These are phyloP conservation scores for Artemisia argyi DNA, from an alignment of 129 eudicot genomes.

Conservation along the genomic window DNA sequence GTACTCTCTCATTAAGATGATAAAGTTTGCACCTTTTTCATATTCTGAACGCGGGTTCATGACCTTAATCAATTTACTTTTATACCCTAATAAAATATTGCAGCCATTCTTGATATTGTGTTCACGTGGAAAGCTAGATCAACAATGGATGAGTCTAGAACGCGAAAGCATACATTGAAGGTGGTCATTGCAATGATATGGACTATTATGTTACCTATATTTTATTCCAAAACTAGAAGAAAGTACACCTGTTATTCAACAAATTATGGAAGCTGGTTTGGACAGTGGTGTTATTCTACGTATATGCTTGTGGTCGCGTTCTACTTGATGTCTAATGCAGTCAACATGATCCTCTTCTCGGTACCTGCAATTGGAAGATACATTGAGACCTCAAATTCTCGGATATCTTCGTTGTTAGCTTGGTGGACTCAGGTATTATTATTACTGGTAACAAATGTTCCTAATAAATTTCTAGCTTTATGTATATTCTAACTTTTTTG, in stretches of 20 bases:
- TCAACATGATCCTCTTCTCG: slow-evolving; percentile 81
- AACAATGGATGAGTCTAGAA: slow-evolving; percentile 61
- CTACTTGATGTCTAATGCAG: slow-evolving; percentile 87
- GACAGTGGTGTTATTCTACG: slow-evolving; percentile 98
- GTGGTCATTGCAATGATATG: slow-evolving; percentile 71
- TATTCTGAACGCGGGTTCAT: neutral
- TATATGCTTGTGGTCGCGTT: slow-evolving; percentile 85
- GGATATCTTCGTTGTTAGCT: slow-evolving; percentile 54
- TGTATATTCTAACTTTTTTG: slow-evolving; percentile 19
- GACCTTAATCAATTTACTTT: neutral
- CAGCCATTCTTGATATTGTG: slow-evolving; percentile 81
- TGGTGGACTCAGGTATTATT: slow-evolving; percentile 90
- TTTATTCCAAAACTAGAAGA: slow-evolving; percentile 67
- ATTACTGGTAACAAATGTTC: neutral
- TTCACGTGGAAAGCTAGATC: slow-evolving; percentile 93
- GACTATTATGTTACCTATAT: slow-evolving; percentile 77
- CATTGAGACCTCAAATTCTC: slow-evolving; percentile 84
- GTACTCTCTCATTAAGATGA: slow-evolving; percentile 37
- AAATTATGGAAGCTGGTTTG: slow-evolving; percentile 69
- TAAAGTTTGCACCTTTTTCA: slow-evolving; percentile 21
- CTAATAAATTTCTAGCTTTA: neutral
- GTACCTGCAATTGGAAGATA: slow-evolving; percentile 94
- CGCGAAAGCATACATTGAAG: slow-evolving; percentile 51
- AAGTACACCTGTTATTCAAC: slow-evolving; percentile 75
- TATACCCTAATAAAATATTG: slow-evolving; percentile 24